These are phyloP conservation scores for Didymella arachidicola DNA, from an alignment of 2,329 filamentous ascomycete species.

Conservation along the genomic window DNA sequence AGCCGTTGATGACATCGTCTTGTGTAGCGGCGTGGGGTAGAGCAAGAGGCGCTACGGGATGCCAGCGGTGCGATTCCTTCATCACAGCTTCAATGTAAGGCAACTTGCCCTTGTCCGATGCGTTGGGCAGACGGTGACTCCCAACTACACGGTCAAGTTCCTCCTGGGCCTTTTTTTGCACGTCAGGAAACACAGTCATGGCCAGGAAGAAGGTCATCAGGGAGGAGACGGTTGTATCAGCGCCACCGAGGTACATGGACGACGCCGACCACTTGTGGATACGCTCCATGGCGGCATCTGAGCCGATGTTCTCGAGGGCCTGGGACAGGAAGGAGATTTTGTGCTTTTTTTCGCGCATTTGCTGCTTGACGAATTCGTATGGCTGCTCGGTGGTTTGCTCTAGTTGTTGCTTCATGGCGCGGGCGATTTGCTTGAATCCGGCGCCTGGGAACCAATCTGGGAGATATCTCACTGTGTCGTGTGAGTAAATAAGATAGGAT, in stretches of 20 bases:
- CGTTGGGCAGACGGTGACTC: conserved; percentile 55
- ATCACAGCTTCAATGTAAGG: conserved; percentile 47
- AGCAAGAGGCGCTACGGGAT: conserved; percentile 43
- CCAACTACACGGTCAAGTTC: conserved; percentile 61
- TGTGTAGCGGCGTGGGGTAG: conserved; percentile 43
- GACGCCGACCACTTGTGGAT: conserved; percentile 55
- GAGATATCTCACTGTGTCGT: conserved; percentile 46
- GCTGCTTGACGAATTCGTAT: conserved; percentile 55
- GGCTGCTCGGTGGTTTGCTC: conserved; percentile 49
- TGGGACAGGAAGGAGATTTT: conserved; percentile 53
- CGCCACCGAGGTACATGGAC: conserved; percentile 57
- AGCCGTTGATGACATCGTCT: conserved; percentile 51
- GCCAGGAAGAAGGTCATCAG: conserved; percentile 59
- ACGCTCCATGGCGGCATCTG: conserved; percentile 43
- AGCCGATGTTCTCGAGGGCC: conserved; percentile 46
- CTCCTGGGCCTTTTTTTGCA: conserved; percentile 58
- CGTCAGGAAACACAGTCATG: conserved; percentile 59
- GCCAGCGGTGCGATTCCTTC: conserved; percentile 57
- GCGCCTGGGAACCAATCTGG: conserved; percentile 59
- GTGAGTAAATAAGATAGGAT: background rate
- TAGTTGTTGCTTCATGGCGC: conserved; percentile 46
- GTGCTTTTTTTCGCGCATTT: conserved; percentile 46
- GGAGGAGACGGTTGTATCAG: conserved; percentile 55
- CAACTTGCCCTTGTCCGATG: conserved; percentile 57
- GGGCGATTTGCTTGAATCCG: conserved; percentile 55